Evolutionary conservation across 345 rosid species (phyloP).

Genomic region (Lumnitzera littorea): DNA sequence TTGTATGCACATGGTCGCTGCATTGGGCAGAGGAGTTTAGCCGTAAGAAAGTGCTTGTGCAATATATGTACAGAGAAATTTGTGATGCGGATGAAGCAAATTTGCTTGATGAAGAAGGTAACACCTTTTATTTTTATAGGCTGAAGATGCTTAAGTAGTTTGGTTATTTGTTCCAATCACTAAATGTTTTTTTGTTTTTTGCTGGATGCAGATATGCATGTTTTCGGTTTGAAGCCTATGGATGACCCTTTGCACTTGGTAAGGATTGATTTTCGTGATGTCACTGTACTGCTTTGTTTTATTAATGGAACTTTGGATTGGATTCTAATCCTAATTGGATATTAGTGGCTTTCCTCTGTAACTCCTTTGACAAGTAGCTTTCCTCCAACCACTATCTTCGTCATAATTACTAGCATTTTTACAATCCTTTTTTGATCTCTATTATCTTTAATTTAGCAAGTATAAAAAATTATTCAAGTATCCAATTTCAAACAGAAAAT

Average conservation of each 20-base stretch:
- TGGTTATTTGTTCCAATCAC: neutral
- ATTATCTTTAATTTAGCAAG: too few relatives aligned
- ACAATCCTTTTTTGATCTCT: too few relatives aligned
- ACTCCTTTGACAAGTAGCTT: too few relatives aligned
- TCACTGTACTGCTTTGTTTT: neutral
- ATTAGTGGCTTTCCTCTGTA: too few relatives aligned
- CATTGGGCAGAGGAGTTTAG: conserved; percentile 31
- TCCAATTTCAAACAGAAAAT: too few relatives aligned
- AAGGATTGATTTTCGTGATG: conserved; percentile 11
- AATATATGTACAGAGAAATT: conserved; percentile 33
- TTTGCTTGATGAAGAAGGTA: conserved; percentile 66
- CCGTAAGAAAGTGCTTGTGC: conserved; percentile 28
- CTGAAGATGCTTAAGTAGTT: neutral
- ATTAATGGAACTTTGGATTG: too few relatives aligned
- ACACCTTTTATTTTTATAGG: neutral
- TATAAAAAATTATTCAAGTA: too few relatives aligned
- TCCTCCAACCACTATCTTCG: too few relatives aligned
- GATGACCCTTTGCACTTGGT: conserved; percentile 56
- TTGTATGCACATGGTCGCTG: neutral
- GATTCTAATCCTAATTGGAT: too few relatives aligned
- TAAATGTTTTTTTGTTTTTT: conserved; percentile 9
- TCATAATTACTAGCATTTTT: too few relatives aligned
- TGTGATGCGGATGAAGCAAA: conserved; percentile 51
- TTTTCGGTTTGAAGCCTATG: conserved; percentile 61
- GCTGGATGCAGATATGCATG: conserved; percentile 45